Evolutionary conservation across 2,329 filamentous ascomycete species (phyloP).

Genomic region (Fonsecaea nubica): DNA sequence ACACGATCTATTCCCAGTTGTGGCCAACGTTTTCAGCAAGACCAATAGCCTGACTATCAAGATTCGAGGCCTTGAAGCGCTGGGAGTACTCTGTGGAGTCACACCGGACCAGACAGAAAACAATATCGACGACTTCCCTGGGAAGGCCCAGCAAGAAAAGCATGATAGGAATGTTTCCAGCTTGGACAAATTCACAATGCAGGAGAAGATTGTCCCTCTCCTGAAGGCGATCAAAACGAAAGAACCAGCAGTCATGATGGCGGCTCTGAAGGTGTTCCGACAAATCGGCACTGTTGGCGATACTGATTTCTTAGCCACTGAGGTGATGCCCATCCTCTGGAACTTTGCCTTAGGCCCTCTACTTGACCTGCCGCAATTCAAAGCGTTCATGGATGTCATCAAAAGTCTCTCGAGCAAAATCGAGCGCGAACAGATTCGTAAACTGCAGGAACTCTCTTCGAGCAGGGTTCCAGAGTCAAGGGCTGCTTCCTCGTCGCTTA

Average conservation of each 20-base stretch:
- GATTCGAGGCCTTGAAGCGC: constrained; percentile 86
- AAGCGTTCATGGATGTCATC: constrained; percentile 87
- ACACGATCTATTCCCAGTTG: constrained; percentile 92
- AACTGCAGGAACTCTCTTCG: constrained; percentile 81
- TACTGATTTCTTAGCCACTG: constrained; percentile 88
- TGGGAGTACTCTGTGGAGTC: constrained; percentile 87
- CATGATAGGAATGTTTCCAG: constrained; percentile 71
- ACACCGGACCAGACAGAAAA: constrained; percentile 70
- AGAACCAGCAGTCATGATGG: constrained; percentile 97
- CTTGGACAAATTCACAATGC: constrained; percentile 96
- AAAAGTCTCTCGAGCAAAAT: constrained; percentile 78
- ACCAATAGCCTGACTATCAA: constrained; percentile 96
- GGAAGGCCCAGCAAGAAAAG: constrained; percentile 59
- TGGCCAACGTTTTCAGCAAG: constrained; percentile 87
- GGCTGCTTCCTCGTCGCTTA: constrained; percentile 41
- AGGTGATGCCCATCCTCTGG: constrained; percentile 90
- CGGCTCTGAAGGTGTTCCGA: constrained; percentile 80
- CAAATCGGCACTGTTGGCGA: constrained; percentile 84
- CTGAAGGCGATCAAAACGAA: constrained; percentile 96
- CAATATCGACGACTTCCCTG: constrained; percentile 76
- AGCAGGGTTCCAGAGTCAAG: constrained; percentile 52
- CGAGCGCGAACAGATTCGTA: constrained; percentile 86
- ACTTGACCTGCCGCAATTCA: constrained; percentile 85
- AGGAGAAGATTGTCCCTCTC: constrained; percentile 93
- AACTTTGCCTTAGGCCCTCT: constrained; percentile 88